A percentile compares a stretch with the other conserved stretches of the same genome.
phyloP scores from a whole-genome alignment of 192 early-diverging fungal genomes.

The Coemansia sp. region DNA sequence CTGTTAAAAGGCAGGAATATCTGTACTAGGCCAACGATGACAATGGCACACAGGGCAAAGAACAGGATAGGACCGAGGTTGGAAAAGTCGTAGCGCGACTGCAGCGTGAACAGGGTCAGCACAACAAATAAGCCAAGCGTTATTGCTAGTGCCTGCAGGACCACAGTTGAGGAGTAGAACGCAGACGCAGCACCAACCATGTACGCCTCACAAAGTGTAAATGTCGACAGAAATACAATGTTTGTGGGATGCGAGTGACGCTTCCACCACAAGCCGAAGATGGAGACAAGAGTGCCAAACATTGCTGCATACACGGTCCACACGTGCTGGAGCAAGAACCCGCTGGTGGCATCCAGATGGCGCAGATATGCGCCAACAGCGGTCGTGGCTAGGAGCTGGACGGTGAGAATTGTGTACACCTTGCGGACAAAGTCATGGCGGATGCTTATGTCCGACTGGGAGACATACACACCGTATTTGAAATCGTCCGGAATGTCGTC shows the following conservation, averaged over 20 bases:
- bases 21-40: conserved; percentile 64
- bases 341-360: conserved; percentile 52
- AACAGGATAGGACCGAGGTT: conserved; percentile 62
- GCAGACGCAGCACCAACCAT: conserved; percentile 61
- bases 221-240: conserved; percentile 59
- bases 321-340: conserved; percentile 58
- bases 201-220: conserved; percentile 62
- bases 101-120: conserved; percentile 75
- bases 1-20: conserved; percentile 71
- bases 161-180: conserved; percentile 61
- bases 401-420: conserved; percentile 68
- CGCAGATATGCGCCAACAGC: conserved; percentile 60
- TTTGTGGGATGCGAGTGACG: conserved; percentile 64
- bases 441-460: conserved; percentile 52
- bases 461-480: conserved; percentile 53
- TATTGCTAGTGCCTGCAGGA: conserved; percentile 75
- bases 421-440: conserved; percentile 68
- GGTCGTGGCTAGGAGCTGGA: conserved; percentile 62
- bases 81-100: conserved; percentile 73
- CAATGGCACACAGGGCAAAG: conserved; percentile 61
- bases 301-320: conserved; percentile 63
- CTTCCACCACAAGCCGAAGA: conserved; percentile 62
- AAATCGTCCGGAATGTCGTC: conserved; percentile 58
- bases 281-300: conserved; percentile 50
- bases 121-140: conserved; percentile 70